phyloP scores from a whole-genome alignment of 1,284 basidiomycete species.

The Porogramme epimiltina region DNA sequence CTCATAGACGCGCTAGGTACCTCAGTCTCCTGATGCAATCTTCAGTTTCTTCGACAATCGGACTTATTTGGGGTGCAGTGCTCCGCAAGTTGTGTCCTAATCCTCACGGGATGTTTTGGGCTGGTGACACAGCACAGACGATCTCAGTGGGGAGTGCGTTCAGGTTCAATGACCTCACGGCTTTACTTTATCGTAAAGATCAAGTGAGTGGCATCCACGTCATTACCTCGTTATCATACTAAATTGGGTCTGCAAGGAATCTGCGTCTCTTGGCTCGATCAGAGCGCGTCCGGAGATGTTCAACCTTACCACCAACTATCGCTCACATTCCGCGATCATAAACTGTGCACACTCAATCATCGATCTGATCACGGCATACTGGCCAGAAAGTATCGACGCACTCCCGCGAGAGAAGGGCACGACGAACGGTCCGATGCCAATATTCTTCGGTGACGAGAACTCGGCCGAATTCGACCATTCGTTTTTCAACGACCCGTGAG shows the following conservation, averaged over 20 bases:
- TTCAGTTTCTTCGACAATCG: too few species aligned
- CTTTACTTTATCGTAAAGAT: conserved; percentile 63
- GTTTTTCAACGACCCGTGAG: conserved; percentile 51
- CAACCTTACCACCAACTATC: conserved; percentile 66
- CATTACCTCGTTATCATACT: too few species aligned
- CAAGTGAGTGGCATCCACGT: conserved; percentile 42
- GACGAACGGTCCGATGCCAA: conserved; percentile 59
- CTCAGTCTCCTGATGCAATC: too few species aligned
- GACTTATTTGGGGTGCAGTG: too few species aligned
- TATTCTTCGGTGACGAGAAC: conserved; percentile 57
- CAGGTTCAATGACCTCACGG: conserved; percentile 70
- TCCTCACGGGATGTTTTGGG: conserved; percentile 72
- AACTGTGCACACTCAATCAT: conserved; percentile 67
- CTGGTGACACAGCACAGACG: conserved; percentile 79
- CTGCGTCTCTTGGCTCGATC: too few species aligned
- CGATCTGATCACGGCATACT: conserved; percentile 61
- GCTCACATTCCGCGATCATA: conserved; percentile 70
- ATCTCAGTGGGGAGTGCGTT: conserved; percentile 75
- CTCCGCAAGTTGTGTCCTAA: conserved; percentile 62
- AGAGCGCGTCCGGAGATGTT: conserved; percentile 50
- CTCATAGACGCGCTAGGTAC: conserved; percentile 65
- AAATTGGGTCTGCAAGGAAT: too few species aligned
- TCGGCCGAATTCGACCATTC: conserved; percentile 59
- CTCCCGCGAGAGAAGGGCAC: conserved; percentile 60
- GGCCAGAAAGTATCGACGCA: conserved; percentile 67